Evolutionary conservation across 345 rosid species (phyloP), one percentile per base, ranked within the genome.

Genomic region (Hirschfeldia incana): DNA sequence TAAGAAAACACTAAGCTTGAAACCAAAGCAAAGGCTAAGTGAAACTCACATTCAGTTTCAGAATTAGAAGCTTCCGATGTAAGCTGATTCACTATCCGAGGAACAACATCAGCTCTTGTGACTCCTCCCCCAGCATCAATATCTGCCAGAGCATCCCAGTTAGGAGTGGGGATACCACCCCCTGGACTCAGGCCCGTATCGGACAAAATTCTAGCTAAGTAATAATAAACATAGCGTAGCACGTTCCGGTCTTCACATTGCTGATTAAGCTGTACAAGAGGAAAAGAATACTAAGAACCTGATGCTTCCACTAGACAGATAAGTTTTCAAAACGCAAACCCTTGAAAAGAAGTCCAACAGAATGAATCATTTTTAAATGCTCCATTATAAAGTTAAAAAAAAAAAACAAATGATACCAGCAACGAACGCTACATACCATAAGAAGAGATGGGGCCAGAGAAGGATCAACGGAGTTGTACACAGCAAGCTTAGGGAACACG

Each of bases 61-160:
- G 86, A 80, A 83, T 89, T 90, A 37, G 83, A 82, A 76, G 98
- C 94, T 79, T 96, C 99, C 0, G 78, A 60, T n/a, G 91, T 90
- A 27, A 96, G 92, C 77, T 88, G 98, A 57, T 84, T 81, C 65
- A 96, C 90, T 29, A 96, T 92, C 59, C 97, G 85, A 5, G 98
- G 99, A 15, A 89, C 94, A 79, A 96, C 99, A 80, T 96, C 99
- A 70, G 99, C 99, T 81, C 99, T 87, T 1, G 99, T 96, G 61
- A 96, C 98, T 77, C 99, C 98, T 69, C 99, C 99, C 85, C 83
- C 88, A 65, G 97, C 92, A 88, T 93, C 99, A 70, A 96, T 92
- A 81, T 93, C 98, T 79, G 99, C 99, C 37, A 93, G 83, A 58
- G 99, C 99, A 87, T 96, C 99, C 99, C 99, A 96, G 76, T 96